Evolutionary conservation across 305 asterid species (phyloP), one percentile per base, ranked within the genome.

Genomic region (Fraxinus angustifolia): DNA sequence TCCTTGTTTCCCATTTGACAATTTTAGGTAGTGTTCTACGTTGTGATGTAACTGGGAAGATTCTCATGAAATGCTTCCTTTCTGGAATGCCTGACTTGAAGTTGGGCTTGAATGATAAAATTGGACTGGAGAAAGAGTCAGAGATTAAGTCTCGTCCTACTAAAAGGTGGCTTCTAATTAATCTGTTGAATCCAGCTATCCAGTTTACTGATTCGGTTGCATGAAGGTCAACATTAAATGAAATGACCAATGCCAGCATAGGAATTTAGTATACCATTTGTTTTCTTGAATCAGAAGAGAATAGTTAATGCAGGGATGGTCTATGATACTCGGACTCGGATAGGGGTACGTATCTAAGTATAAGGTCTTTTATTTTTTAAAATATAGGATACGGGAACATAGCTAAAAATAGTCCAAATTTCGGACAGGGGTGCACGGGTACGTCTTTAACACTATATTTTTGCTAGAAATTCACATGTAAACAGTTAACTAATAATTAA

Each of bases 1-100:
- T 79, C 62, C 60, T 28, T 79, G 79, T 36, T 72, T 8, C 81
- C 34, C 58, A 36, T 77, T 79, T 85, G 77, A 42, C 79, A 45
- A 84, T 79, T 85, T 79, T 82, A 94, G 99, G 99, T 74, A 94
- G 98, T 36, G 98, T 96, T 80, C 90, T 96, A 35, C 97, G 98
- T 35, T 96, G 99, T 77, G 99, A 96, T 85, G 99, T 96, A 72
- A 93, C 98, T 82, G 98, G 98, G 81, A 96, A 96, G 86, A 71
- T 94, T 89, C 95, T 96, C 45, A 94, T 96, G 99, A 96, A 96
- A 87, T 96, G 98, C 89, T 96, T 96, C 91, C 97, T 94, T 84
- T 93, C 98, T 82, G 99, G 99, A 84, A 96, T 96, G 99, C 99
- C 99, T 83, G 99, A 96, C 88, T 85, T 96, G 85, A 96, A 96